These are phyloP conservation scores for Schizosaccharomyces pombe DNA, from an alignment of 805 yeast genomes.

Conservation along the genomic window ASM294v3 CU329670.1:774501-775000, in stretches of 20 bases:
- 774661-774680: slow-evolving; percentile 29
- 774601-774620: slow-evolving; percentile 94
- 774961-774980: slow-evolving; percentile 61
- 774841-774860: slow-evolving; percentile 73
- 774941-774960: slow-evolving; percentile 70
- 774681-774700: slow-evolving; percentile 60
- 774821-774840: slow-evolving; percentile 31
- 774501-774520: slow-evolving; percentile 54
- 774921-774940: slow-evolving; percentile 69
- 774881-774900: slow-evolving; percentile 39
- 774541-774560: slow-evolving; percentile 91
- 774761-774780: slow-evolving; percentile 49
- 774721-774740: slow-evolving; percentile 91
- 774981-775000: slow-evolving; percentile 47
- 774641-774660: slow-evolving; percentile 11
- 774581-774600: slow-evolving; percentile 67
- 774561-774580: slow-evolving; percentile 57
- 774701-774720: slow-evolving; percentile 72
- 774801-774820: slow-evolving; percentile 36
- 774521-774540: slow-evolving; percentile 65
- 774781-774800: slow-evolving; percentile 58
- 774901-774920: slow-evolving; percentile 51
- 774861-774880: slow-evolving; percentile 23
- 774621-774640: slow-evolving; percentile 48
- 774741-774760: slow-evolving; percentile 53